Conservation (phyloP, 148 eudicot genomes). For the Vaccinium vitisidaea region DNA sequence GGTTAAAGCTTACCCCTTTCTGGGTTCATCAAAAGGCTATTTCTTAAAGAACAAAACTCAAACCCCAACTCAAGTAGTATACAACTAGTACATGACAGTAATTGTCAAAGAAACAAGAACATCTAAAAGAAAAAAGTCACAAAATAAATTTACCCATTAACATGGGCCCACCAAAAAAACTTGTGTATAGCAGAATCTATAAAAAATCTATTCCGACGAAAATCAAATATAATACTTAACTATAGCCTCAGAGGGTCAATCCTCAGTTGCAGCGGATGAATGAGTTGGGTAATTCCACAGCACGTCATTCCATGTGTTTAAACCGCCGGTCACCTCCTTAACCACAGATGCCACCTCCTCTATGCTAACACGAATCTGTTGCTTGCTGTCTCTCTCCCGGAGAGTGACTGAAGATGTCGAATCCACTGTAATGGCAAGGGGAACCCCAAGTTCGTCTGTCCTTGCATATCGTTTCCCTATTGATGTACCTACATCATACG, state of each 20-base stretch:
- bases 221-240: neutral
- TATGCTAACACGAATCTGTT: constrained; percentile 24
- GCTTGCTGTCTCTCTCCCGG: constrained; percentile 30
- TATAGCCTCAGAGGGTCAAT: neutral
- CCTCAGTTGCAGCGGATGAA: constrained; percentile 21
- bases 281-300: constrained; percentile 22
- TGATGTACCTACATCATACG: constrained; percentile 19
- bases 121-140: neutral
- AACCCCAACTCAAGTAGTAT: neutral
- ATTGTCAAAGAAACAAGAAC: neutral
- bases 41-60: neutral
- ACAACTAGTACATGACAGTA: too few relatives aligned
- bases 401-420: constrained; percentile 27
- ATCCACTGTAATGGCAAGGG: constrained; percentile 33
- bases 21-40: too few relatives aligned
- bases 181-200: neutral
- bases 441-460: constrained; percentile 33
- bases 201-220: neutral
- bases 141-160: neutral
- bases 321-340: constrained; percentile 28
- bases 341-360: constrained; percentile 28
- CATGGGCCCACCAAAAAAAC: neutral
- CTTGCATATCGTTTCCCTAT: constrained; percentile 32
- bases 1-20: too few relatives aligned
- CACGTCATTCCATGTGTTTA: constrained; percentile 28